Evolutionary conservation across 768 basidiomycete genomes (phyloP).

Genomic region (Neoboletus brunneissimus): DNA sequence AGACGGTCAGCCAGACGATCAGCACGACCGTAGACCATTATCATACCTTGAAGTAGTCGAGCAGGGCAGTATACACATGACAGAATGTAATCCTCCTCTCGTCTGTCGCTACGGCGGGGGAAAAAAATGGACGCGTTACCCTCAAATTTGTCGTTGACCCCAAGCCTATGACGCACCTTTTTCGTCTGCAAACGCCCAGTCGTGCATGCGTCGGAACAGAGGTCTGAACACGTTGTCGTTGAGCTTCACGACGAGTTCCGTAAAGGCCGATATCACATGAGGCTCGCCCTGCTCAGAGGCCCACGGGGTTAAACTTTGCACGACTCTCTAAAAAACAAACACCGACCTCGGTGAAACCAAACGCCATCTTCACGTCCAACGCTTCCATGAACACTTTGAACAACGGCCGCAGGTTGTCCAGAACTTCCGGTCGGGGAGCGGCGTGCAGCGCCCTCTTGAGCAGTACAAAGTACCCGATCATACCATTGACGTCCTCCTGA

Average conservation of each 20-base stretch:
- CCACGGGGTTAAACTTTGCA: not conserved
- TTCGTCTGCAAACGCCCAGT: constrained; percentile 84
- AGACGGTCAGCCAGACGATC: not conserved
- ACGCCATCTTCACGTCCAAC: constrained; percentile 52
- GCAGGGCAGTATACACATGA: constrained; percentile 64
- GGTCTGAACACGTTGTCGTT: constrained; percentile 92
- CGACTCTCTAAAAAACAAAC: not conserved
- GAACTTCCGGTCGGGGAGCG: constrained; percentile 59
- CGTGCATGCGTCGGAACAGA: constrained; percentile 85
- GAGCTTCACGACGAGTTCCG: constrained; percentile 86
- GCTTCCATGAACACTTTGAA: constrained; percentile 81
- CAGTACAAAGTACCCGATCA: constrained; percentile 59
- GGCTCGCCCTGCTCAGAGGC: constrained; percentile 45
- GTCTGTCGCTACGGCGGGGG: constrained; percentile 25
- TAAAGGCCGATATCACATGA: constrained; percentile 66
- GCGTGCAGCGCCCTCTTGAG: constrained; percentile 63
- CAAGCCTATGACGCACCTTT: constrained; percentile 35
- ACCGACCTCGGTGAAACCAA: constrained; percentile 31
- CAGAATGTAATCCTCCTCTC: constrained; percentile 70
- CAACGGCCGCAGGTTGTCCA: constrained; percentile 60
- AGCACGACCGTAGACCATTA: not conserved
- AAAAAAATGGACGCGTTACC: not conserved
- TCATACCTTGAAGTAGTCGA: constrained; percentile 86
- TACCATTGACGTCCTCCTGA: constrained; percentile 26
- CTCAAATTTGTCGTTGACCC: not conserved